phyloP scores from a whole-genome alignment of 345 rosid genomes.

The thale cress (Arabidopsis thaliana) region TAIR10.1 NC_003074.8:21640501-21641000 shows the following conservation, averaged over 20 bases:
- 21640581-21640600: conserved; percentile 43
- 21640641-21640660: conserved; percentile 63
- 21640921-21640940: conserved; percentile 92
- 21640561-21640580: conserved; percentile 28
- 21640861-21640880: conserved; percentile 47
- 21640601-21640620: conserved; percentile 70
- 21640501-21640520: conserved; percentile 22
- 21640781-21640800: conserved; percentile 52
- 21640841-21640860: conserved; percentile 42
- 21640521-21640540: conserved; percentile 20
- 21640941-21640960: conserved; percentile 63
- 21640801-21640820: conserved; percentile 45
- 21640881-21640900: conserved; percentile 70
- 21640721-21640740: conserved; percentile 52
- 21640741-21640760: conserved; percentile 51
- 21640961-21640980: conserved; percentile 60
- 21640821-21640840: conserved; percentile 44
- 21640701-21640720: conserved; percentile 66
- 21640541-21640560: conserved; percentile 11
- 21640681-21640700: conserved; percentile 78
- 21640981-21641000: conserved; percentile 85
- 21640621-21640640: conserved; percentile 98
- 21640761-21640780: conserved; percentile 67
- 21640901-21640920: conserved; percentile 86
- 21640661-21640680: conserved; percentile 77